Base-by-base conservation (phyloP, 1,284 basidiomycete species). In the Cryptococcus sp. region DNA sequence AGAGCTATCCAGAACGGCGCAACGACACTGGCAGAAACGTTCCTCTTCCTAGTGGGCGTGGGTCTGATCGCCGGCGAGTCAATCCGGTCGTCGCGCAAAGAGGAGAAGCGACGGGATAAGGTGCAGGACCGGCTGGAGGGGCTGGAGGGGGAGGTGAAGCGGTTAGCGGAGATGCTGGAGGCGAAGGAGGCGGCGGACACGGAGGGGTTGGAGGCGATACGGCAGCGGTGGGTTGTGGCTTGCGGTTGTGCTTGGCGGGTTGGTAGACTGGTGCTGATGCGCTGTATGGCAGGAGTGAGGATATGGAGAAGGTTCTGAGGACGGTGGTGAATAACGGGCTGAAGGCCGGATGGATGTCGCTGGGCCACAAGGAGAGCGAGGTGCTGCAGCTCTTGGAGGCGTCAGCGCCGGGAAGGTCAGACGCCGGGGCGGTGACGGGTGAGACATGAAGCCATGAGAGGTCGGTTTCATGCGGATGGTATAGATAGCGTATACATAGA, bases 1-100 rank as follows among this genome's bases (percentile, higher is more conserved):
- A 92, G 91, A 64, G 91, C 91, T 0, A 88, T 93, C 52, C 89
- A 92, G 66, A 91, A 88, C 66, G 91, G 91, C 15, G 89, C 91
- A 13, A 91, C 90, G 58, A 82, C 86, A 16, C 78, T 94, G 12
- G 90, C 91, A 0, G 91, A 93, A 76, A 86, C 87, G 0, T 94
- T 94, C 69, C 81, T 94, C 4, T 93, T 94, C 73, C 64, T 80
- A 6, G 90, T 94, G 3, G 90, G 89, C 0, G 86, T 86, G 0
- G 77, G 78, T 0, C 78, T 93, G 7, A 91, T 93, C 50, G 62
- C 92, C 2, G 87, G 87, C 4, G 90, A 94, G 75, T 79, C 85
- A 40, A 92, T 84, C 80, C 84, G 90, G 5, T 83, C 84, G 0
- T 88, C 87, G 0, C 79, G 87, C 37, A 89, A 82, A 66, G 81